phyloP scores from a whole-genome alignment of 2,329 filamentous ascomycete species.

The Hypocrella siamensis region DNA sequence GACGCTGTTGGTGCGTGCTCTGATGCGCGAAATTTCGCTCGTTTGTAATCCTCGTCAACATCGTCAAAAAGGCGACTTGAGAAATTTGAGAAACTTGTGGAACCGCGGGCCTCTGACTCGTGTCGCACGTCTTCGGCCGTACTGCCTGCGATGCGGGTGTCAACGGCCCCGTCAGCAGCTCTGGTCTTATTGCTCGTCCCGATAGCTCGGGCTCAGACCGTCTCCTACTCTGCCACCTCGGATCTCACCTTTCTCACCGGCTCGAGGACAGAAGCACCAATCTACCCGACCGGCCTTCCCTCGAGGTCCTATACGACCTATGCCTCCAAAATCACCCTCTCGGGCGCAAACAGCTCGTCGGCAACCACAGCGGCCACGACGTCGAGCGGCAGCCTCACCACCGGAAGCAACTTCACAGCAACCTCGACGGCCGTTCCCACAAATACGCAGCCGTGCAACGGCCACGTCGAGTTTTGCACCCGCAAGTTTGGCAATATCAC shows the following conservation, averaged over 20 bases:
- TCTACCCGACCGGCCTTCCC: constrained; percentile 22
- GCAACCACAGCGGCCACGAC: constrained; percentile 15
- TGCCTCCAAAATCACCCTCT: constrained; percentile 25
- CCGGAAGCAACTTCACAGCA: constrained; percentile 22
- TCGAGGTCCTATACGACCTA: constrained; percentile 29
- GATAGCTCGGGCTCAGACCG: constrained; percentile 9
- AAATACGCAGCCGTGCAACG: constrained; percentile 71
- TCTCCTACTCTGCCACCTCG: constrained; percentile 15
- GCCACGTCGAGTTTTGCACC: constrained; percentile 59
- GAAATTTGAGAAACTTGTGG: too few relatives aligned
- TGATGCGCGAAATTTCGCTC: too few relatives aligned
- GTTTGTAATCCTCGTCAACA: too few relatives aligned
- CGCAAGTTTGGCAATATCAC: constrained; percentile 73
- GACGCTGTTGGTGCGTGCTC: too few relatives aligned
- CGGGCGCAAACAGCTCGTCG: constrained; percentile 17
- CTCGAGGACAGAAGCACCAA: constrained; percentile 20
- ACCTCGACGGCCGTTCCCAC: constrained; percentile 27
- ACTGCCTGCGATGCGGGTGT: constrained; percentile 10
- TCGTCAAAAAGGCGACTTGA: too few relatives aligned
- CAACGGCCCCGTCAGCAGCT: constrained; percentile 2
- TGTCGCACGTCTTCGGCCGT: too few relatives aligned
- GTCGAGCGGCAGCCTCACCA: constrained; percentile 19
- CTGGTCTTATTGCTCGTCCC: constrained; percentile 8
- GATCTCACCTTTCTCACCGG: constrained; percentile 21
- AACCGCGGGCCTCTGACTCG: too few relatives aligned